A percentile compares a stretch with the other conserved stretches of the same genome.
Conservation (phyloP, 805 yeast species). For the Candida dajiaensis region DNA sequence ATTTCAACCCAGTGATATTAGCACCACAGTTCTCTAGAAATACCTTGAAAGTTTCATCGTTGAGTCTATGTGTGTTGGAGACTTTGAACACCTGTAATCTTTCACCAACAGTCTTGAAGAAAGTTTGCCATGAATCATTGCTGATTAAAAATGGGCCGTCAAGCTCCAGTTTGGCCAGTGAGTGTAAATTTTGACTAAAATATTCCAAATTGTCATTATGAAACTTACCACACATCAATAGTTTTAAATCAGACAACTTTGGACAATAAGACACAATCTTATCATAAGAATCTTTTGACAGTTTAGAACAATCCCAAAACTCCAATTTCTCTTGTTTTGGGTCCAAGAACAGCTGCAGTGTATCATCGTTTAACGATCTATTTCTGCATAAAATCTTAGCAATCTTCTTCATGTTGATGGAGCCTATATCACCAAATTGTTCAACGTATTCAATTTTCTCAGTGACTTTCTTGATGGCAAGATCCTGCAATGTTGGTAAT, state of each 20-base stretch:
- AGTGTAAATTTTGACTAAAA: slow-evolving; percentile 49
- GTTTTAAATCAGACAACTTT: slow-evolving; percentile 51
- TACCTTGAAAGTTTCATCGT: slow-evolving; percentile 55
- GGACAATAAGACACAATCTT: slow-evolving; percentile 79
- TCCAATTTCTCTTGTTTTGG: slow-evolving; percentile 52
- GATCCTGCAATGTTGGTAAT: slow-evolving; percentile 72
- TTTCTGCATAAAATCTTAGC: slow-evolving; percentile 75
- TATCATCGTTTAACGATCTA: slow-evolving; percentile 67
- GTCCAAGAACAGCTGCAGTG: slow-evolving; percentile 68
- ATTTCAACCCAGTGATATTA: slow-evolving; percentile 47
- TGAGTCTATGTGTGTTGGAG: slow-evolving; percentile 78
- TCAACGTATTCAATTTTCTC: slow-evolving; percentile 69
- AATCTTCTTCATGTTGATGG: slow-evolving; percentile 61
- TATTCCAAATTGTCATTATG: slow-evolving; percentile 71
- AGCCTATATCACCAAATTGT: slow-evolving; percentile 82
- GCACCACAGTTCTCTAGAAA: slow-evolving; percentile 58
- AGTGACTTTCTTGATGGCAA: slow-evolving; percentile 66
- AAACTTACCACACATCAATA: slow-evolving; percentile 91
- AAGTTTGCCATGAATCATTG: slow-evolving; percentile 70
- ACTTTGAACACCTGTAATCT: slow-evolving; percentile 55
- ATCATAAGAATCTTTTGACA: slow-evolving; percentile 58
- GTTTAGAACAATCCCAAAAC: slow-evolving; percentile 89
- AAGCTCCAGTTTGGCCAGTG: slow-evolving; percentile 50
- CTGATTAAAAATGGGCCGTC: slow-evolving; percentile 90
- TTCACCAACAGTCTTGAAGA: slow-evolving; percentile 53